These are phyloP conservation scores for Diplodia corticola DNA, from an alignment of 2,329 filamentous ascomycete species.

Conservation along the genomic window DNA sequence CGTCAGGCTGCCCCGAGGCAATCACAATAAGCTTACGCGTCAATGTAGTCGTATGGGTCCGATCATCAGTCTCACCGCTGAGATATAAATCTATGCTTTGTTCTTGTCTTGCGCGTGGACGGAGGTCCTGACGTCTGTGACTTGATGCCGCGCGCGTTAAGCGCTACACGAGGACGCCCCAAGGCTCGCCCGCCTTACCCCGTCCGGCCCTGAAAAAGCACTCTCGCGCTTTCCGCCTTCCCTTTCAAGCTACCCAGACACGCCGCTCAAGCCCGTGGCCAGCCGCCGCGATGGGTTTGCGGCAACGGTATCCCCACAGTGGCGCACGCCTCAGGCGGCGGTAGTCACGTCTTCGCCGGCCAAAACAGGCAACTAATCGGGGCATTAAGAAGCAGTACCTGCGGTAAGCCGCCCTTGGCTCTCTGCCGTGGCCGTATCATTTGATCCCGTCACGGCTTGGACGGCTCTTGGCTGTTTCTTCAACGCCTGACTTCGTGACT, in stretches of 20 bases:
- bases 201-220: not conserved
- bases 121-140: not conserved
- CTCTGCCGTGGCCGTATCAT: not conserved
- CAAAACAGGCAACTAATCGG: not conserved
- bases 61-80: not conserved
- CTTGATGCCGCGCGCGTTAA: not conserved
- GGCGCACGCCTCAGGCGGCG: not conserved
- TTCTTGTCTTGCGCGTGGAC: constrained; percentile 4
- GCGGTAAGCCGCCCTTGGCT: not conserved
- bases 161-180: not conserved
- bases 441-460: not conserved
- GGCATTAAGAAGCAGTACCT: not conserved
- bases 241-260: not conserved
- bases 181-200: not conserved
- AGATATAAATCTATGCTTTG: constrained; percentile 6
- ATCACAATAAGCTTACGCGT: not conserved
- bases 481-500: constrained; percentile 1
- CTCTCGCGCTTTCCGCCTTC: not conserved
- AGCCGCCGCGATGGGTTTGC: not conserved
- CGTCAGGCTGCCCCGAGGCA: not conserved
- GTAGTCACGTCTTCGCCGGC: not conserved
- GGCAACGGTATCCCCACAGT: not conserved
- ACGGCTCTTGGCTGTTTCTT: not conserved
- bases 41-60: not conserved
- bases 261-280: not conserved